Percentiles rank a stretch among this genome's conserved stretches.
Evolutionary conservation across 805 yeast genomes (phyloP).

Genomic region (Isabelozyma gotoi): DNA sequence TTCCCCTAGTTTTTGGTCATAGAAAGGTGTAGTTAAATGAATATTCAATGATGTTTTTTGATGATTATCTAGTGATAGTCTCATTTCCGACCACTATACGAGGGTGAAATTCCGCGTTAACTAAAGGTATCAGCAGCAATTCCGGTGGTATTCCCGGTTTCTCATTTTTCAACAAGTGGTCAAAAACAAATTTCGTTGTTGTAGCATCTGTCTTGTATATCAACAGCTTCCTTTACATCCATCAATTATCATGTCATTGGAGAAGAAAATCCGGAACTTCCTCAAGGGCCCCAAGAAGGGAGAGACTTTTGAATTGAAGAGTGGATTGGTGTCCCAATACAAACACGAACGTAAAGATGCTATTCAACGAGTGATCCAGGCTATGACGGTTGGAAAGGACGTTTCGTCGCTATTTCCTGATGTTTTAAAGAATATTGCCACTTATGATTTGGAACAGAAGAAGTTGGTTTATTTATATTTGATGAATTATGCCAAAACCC

Average conservation of each 20-base stretch:
- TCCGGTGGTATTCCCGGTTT: slow-evolving; percentile 1
- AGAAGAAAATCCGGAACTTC: slow-evolving; percentile 42
- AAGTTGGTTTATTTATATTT: slow-evolving; percentile 90
- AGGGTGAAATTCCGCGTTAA: neutral
- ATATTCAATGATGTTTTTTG: too few relatives aligned
- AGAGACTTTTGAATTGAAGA: slow-evolving; percentile 86
- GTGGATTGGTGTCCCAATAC: slow-evolving; percentile 90
- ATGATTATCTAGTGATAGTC: neutral
- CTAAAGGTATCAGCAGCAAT: slow-evolving; percentile 4
- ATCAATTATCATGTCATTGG: slow-evolving; percentile 32
- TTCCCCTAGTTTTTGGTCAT: neutral
- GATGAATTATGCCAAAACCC: slow-evolving; percentile 96
- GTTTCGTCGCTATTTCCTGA: slow-evolving; percentile 94
- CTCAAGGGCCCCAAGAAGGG: slow-evolving; percentile 52
- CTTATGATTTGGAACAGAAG: slow-evolving; percentile 94
- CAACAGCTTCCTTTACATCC: neutral
- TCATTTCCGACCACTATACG: neutral
- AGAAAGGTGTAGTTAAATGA: neutral
- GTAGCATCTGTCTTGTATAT: neutral
- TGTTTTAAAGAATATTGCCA: slow-evolving; percentile 92
- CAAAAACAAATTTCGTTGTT: too few relatives aligned
- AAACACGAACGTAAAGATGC: slow-evolving; percentile 96
- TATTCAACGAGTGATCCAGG: slow-evolving; percentile 93
- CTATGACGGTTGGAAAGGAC: slow-evolving; percentile 97
- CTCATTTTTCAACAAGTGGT: neutral